Evolutionary conservation across 2,329 filamentous ascomycete species (phyloP).

Genomic region (Elsinoe arachidis): DNA sequence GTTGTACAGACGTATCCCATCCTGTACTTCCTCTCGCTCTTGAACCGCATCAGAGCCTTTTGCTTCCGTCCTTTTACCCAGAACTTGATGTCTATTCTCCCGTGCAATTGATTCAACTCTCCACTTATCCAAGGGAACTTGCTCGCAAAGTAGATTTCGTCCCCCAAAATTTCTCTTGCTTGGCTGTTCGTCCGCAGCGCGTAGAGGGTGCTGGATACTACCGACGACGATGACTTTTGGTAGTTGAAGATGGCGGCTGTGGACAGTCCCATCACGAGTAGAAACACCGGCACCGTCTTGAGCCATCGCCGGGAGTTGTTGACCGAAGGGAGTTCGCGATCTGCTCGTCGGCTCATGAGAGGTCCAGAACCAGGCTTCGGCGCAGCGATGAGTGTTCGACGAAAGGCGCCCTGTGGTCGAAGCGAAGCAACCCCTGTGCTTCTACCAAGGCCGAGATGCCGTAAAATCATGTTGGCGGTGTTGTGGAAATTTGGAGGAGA

Average conservation of each 20-base stretch:
- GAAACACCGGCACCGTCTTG: constrained; percentile 72
- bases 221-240: constrained; percentile 83
- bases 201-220: constrained; percentile 78
- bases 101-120: constrained; percentile 88
- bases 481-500: background rate
- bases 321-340: constrained; percentile 44
- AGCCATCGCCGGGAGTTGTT: constrained; percentile 28
- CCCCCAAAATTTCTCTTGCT: constrained; percentile 71
- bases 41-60: constrained; percentile 69
- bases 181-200: constrained; percentile 70
- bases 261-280: constrained; percentile 58
- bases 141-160: constrained; percentile 48
- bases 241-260: constrained; percentile 97
- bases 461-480: constrained; percentile 6
- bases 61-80: constrained; percentile 70
- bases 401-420: background rate
- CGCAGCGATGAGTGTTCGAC: constrained; percentile 41
- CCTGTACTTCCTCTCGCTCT: constrained; percentile 60
- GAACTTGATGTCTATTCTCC: constrained; percentile 79
- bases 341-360: constrained; percentile 43
- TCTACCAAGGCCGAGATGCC: background rate
- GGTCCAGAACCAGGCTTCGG: constrained; percentile 44
- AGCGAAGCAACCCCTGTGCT: background rate
- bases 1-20: constrained; percentile 46
- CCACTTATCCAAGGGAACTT: constrained; percentile 42